These are phyloP conservation scores for Prunus persica DNA, from an alignment of 306 rosid species.

Conservation along the genomic window Prunus_persica_NCBIv2 NC_034016.1:21520501-21521000, in stretches of 20 bases:
- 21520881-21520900: constrained; percentile 12
- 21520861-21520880: background rate
- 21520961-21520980: constrained; percentile 14
- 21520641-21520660: background rate
- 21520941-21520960: background rate
- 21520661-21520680: background rate
- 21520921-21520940: constrained; percentile 4
- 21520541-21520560: background rate
- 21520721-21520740: background rate
- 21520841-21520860: background rate
- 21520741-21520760: constrained; percentile 38
- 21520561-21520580: background rate
- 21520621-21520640: background rate
- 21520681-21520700: background rate
- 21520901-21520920: constrained; percentile 59
- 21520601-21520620: background rate
- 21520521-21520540: background rate
- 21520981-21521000: background rate
- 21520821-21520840: constrained; percentile 19
- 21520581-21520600: background rate
- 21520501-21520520: background rate
- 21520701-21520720: too few species aligned
- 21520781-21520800: constrained; percentile 30
- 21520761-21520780: constrained; percentile 36
- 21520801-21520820: constrained; percentile 6